Percentiles rank a stretch among this genome's conserved stretches.
phyloP scores from a whole-genome alignment of 805 yeast species.

The Monosporozyma siamensis region DNA sequence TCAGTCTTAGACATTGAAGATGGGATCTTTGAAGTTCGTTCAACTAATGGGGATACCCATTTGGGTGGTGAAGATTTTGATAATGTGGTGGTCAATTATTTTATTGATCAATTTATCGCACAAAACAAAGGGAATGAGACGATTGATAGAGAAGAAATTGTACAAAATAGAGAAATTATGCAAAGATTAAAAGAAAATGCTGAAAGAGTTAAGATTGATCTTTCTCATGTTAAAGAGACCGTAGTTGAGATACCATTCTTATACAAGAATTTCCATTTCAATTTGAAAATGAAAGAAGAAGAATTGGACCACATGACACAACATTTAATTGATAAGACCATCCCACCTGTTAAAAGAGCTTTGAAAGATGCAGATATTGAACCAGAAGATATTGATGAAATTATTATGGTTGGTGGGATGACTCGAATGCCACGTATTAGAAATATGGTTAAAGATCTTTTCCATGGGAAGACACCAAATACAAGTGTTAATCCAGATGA shows the following conservation, averaged over 20 bases:
- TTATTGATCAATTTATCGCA: slow-evolving; percentile 47
- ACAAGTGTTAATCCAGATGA: slow-evolving; percentile 81
- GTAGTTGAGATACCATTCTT: slow-evolving; percentile 64
- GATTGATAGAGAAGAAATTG: slow-evolving; percentile 31
- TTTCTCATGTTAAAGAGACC: slow-evolving; percentile 55
- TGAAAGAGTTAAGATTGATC: slow-evolving; percentile 65
- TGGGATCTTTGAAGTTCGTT: slow-evolving; percentile 72
- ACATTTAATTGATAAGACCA: slow-evolving; percentile 56
- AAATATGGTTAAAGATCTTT: slow-evolving; percentile 47
- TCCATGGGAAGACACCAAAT: slow-evolving; percentile 51
- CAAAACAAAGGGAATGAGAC: slow-evolving; percentile 36
- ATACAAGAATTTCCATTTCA: slow-evolving; percentile 50
- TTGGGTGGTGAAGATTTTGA: slow-evolving; percentile 85
- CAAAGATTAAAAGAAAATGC: slow-evolving; percentile 76
- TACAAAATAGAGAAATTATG: slow-evolving; percentile 45
- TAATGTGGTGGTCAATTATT: slow-evolving; percentile 48
- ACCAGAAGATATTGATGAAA: slow-evolving; percentile 60
- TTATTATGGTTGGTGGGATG: slow-evolving; percentile 81
- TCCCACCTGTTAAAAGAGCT: slow-evolving; percentile 67
- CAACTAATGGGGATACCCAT: slow-evolving; percentile 80
- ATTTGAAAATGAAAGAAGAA: slow-evolving; percentile 49
- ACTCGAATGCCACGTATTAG: slow-evolving; percentile 81
- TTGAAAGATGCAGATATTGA: slow-evolving; percentile 63
- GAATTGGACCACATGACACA: slow-evolving; percentile 60
- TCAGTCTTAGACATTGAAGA: slow-evolving; percentile 70